Evolutionary conservation across 148 eudicot genomes (phyloP).

Genomic region (Silene conica): DNA sequence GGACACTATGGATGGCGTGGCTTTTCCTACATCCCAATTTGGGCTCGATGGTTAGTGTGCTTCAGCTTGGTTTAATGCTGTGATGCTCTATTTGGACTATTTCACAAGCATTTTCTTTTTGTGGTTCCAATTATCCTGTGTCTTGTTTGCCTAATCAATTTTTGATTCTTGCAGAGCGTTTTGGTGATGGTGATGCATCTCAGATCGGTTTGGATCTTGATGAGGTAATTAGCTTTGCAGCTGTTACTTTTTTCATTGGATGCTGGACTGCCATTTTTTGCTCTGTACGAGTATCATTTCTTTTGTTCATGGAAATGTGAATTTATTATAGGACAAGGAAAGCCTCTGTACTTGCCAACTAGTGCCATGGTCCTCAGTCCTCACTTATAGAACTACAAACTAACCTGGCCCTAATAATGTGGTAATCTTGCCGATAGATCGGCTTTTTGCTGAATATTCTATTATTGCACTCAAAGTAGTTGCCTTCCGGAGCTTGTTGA

Average conservation of each 20-base stretch:
- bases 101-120: not conserved
- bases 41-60: constrained; percentile 78
- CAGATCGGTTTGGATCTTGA: constrained; percentile 81
- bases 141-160: constrained; percentile 3
- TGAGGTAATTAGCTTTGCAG: constrained; percentile 47
- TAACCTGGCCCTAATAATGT: not conserved
- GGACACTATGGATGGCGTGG: constrained; percentile 79
- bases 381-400: not conserved
- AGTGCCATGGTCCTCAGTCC: not conserved
- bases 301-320: not conserved
- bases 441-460: not conserved
- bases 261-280: not conserved
- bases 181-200: constrained; percentile 93
- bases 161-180: constrained; percentile 60
- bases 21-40: constrained; percentile 74
- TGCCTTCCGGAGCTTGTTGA: not conserved
- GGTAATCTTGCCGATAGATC: not conserved
- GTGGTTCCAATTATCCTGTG: not conserved
- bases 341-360: not conserved
- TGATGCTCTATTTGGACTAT: not conserved
- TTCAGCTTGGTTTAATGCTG: constrained; percentile 10
- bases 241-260: not conserved
- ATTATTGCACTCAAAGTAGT: not conserved
- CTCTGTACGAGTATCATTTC: not conserved
- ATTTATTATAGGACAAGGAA: not conserved